phyloP scores from a whole-genome alignment of 257 asterid species.

The Thymus quinquecostatus region DNA sequence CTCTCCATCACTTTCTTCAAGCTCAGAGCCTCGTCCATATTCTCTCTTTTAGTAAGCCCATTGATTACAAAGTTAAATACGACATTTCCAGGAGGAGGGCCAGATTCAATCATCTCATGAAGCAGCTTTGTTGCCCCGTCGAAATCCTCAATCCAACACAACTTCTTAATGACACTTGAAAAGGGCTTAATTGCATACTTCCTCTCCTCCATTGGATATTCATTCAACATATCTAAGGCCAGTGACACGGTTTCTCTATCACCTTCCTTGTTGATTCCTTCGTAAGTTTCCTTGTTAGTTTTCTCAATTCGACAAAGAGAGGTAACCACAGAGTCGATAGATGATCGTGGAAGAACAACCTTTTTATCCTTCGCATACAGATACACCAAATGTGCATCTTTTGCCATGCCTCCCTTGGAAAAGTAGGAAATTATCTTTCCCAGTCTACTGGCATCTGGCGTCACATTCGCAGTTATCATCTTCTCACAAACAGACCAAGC shows the following conservation, averaged over 20 bases:
- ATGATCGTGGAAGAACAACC: slow-evolving; percentile 46
- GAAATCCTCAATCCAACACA: slow-evolving; percentile 76
- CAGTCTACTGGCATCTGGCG: slow-evolving; percentile 59
- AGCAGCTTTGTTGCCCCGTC: slow-evolving; percentile 64
- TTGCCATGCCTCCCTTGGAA: slow-evolving; percentile 68
- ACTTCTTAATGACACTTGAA: slow-evolving; percentile 55
- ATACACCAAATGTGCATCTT: slow-evolving; percentile 79
- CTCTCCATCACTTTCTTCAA: slow-evolving; percentile 59
- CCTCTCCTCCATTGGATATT: slow-evolving; percentile 50
- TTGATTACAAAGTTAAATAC: slow-evolving; percentile 68
- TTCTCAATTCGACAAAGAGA: slow-evolving; percentile 51
- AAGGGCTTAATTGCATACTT: slow-evolving; percentile 63
- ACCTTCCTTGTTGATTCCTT: slow-evolving; percentile 39
- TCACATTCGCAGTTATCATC: slow-evolving; percentile 61
- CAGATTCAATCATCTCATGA: slow-evolving; percentile 65
- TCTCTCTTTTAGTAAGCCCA: slow-evolving; percentile 64
- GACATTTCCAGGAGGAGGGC: slow-evolving; percentile 83
- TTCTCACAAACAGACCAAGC: slow-evolving; percentile 68
- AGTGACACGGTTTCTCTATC: slow-evolving; percentile 53
- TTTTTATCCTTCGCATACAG: slow-evolving; percentile 66
- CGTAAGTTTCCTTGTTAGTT: slow-evolving; percentile 35
- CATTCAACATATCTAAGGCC: slow-evolving; percentile 67
- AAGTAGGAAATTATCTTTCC: slow-evolving; percentile 68
- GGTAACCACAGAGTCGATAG: slow-evolving; percentile 52
- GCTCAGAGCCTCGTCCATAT: slow-evolving; percentile 61